Base-by-base conservation (phyloP, 495 filamentous ascomycete genomes). In the Neohortaea acidophila region DNA sequence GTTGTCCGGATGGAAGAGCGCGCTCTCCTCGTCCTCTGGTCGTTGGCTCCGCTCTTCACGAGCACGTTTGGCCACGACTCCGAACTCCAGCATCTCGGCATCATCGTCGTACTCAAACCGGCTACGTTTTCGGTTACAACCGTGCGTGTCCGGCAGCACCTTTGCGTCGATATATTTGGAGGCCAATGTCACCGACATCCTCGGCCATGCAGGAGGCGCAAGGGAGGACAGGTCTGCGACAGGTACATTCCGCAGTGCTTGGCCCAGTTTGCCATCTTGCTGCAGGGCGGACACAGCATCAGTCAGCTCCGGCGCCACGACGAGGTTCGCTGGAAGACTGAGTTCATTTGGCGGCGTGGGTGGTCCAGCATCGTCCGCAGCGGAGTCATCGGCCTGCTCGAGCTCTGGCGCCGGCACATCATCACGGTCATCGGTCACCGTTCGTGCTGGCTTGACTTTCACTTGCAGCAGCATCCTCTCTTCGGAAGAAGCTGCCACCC, bases 1-100 rank as follows among this genome's bases (percentile, higher is more conserved):
- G 62, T 87, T 89, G 40, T 93, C 84, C 0, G 84, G 79, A 32
- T 73, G 72, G 62, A 96, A 97, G 6, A 97, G 63, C 2, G 85
- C 86, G 43, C 93, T 81, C 39, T 79, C 69, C 2, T 69, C 73
- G 48, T 79, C 76, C 49, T 82, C 79, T 7, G 86, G 79, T 0
- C 66, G 65, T 3, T 81, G 62, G 19, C 58, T 59, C 17, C 66
- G 47, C 8, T 33, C 32, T 5, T 21, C 61, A 34, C 44, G 44
- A 12, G 59, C 55, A 6, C 52, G 47, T 19, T 64, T 65, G n/a
- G 52, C 51, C 65, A 69, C 13, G 32, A 26, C 21, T 31, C 47
- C 32, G 8, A 27, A 27, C 21, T 46, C 47, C 21, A 48, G 52
- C 17, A 67, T 48, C 19, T 55, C 53, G 9, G 31, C 41, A 32